Evolutionary conservation across 163 green algal genomes (phyloP), one percentile per base, ranked within the genome.

Genomic region (Scenedesmus sp.): DNA sequence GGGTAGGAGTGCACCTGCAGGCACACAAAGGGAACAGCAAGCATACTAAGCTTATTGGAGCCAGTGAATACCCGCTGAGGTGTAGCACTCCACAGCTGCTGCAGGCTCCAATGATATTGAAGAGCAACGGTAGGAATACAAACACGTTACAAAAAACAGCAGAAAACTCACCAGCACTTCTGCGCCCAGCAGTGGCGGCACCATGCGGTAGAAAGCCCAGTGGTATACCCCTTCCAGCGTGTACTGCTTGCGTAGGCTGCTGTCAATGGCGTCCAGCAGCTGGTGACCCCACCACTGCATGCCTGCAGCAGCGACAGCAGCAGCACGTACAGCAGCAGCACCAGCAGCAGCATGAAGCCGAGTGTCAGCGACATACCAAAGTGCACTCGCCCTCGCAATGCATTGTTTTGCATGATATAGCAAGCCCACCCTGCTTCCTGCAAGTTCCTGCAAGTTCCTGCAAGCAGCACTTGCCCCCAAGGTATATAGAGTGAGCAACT

Each of bases 221-320:
- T 87, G 60, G 34, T 70, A 92, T 0, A 87, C 64, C 1, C 88
- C 88, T 23, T 92, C 79, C 18, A 92, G 26, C 20, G 52, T 66
- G 59, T 92, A 92, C 79, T 92, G 57, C 77, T 62, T 60, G 8
- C 88, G 57, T n/a, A 92, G 57, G 88, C 82, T 92, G 23, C 55
- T 88, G 88, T 92, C 88, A 18, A 92, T 92, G 12, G 88, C 88
- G n/a, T 92, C 88, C 9, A 92, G 60, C 26, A 92, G 82, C 66
- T 57, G 77, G 56, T 57, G 66, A 13, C 66, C 66, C 66, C 66
- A 34, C 66, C 66, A 76, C 66, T 76, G 66, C 66, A 76, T 76
- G 66, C 66, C 66, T 76, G 34, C 54, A 18, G 15, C 26, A 26
- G 26, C 26, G 6, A 7, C 60, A 60, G 1, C 55, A 87, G 2